Conservation (phyloP, 1,284 basidiomycete genomes). For the Trametes pubescens region DNA sequence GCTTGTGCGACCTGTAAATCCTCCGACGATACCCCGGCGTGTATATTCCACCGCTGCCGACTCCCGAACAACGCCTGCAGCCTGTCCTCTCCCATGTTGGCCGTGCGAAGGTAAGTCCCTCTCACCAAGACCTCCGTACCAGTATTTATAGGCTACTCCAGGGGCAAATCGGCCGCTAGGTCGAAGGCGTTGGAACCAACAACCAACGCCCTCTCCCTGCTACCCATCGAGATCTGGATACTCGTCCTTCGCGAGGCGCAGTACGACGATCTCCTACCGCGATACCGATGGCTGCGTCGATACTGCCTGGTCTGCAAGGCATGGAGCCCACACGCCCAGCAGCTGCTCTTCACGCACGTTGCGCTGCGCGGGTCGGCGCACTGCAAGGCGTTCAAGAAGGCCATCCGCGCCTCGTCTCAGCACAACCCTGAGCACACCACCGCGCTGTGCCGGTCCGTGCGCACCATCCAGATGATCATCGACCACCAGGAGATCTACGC, state of each 20-base stretch:
- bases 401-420: not conserved
- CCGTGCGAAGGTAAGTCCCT: not conserved
- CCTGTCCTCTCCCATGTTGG: not conserved
- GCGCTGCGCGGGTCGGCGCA: slow-evolving; percentile 46
- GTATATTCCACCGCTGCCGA: not conserved
- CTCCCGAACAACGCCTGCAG: not conserved
- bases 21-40: not conserved
- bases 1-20: not conserved
- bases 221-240: slow-evolving; percentile 26
- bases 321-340: slow-evolving; percentile 66
- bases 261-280: slow-evolving; percentile 28
- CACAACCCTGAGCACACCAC: slow-evolving; percentile 11
- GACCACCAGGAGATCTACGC: slow-evolving; percentile 31
- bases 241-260: slow-evolving; percentile 23
- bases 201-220: not conserved
- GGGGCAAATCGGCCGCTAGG: not conserved
- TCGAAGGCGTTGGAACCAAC: not conserved
- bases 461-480: slow-evolving; percentile 22
- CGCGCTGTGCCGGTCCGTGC: slow-evolving; percentile 15
- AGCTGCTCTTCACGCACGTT: slow-evolving; percentile 63
- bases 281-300: slow-evolving; percentile 49
- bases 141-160: not conserved
- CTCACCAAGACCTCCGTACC: no score
- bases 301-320: slow-evolving; percentile 66
- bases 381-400: slow-evolving; percentile 22